Base-by-base conservation (phyloP, 2,329 filamentous ascomycete species). In the Pseudocercospora pini-densiflorae region DNA sequence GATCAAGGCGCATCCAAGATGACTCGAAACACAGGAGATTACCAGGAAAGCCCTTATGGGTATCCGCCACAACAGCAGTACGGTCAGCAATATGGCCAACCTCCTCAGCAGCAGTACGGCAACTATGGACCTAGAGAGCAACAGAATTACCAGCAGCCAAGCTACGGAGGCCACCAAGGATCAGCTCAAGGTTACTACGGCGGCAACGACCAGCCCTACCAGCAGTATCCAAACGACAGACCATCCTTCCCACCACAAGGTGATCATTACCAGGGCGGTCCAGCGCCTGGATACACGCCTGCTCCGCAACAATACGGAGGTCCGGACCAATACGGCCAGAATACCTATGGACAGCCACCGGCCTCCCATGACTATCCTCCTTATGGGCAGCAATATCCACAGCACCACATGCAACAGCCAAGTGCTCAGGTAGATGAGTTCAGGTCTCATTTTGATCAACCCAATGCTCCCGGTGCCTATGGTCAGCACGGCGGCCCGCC, bases 181-280 rank as follows among this genome's bases (percentile, higher is more conserved):
- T 64, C 71, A n/a, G 71, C 73, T 1, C 72, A 76, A 53, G 66
- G 66, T 5, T 75, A 76, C 61, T 74, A 75, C 47, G 74, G 69
- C 45, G 62, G 68, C 59, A 75, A 75, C 57, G 70, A 76, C 40
- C 70, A 74, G 62, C 64, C 69, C 47, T 73, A 73, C 55, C 73
- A 75, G 66, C 71, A 72, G 33, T 73, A 75, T 55, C 70, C 71
- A 2, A 60, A 66, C 53, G 68, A 66, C 45, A 58, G 62, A 23
- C 68, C 71, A 19, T 59, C 59, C 16, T 47, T 63, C 31, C 62
- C 57, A 27, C 64, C 62, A 10, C 62, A 62, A 49, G 54, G 57
- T 16, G 54, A 65, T 8, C 65, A 68, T 49, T 64, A 70, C 10
- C 62, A 64, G 43, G 55, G 54, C n/a, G 45, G 60, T n/a, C 58